These are phyloP conservation scores for Pleurotus citrinopileatus DNA, from an alignment of 768 basidiomycete genomes.

Conservation along the genomic window DNA sequence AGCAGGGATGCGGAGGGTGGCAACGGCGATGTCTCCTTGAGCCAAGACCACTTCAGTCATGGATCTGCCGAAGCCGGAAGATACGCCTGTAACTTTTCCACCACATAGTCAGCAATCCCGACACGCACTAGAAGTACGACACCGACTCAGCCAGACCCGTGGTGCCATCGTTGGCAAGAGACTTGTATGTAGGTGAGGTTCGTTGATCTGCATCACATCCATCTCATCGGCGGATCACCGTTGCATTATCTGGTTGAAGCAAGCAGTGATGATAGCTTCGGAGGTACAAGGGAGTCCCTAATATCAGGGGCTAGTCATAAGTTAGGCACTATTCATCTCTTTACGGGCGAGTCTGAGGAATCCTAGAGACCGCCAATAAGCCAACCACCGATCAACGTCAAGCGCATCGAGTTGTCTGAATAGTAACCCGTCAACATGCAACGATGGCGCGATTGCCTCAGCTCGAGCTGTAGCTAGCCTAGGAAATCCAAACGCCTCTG, in stretches of 20 bases:
- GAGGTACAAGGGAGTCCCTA: no score
- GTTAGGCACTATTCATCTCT: no score
- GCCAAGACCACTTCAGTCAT: conserved; percentile 30
- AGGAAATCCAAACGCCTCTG: conserved; percentile 21
- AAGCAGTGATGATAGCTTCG: no score
- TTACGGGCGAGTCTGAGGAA: background rate
- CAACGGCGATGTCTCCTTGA: conserved; percentile 37
- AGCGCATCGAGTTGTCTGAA: background rate
- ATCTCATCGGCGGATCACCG: no score
- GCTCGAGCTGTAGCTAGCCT: conserved; percentile 14
- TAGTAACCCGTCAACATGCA: background rate
- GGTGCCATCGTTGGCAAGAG: no score
- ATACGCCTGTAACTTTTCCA: conserved; percentile 38
- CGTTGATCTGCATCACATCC: no score
- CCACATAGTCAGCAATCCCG: no score
- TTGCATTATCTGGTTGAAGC: no score
- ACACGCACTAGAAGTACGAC: no score
- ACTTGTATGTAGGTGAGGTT: no score
- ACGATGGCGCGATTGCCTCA: conserved; percentile 6
- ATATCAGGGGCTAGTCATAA: no score
- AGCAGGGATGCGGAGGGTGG: conserved; percentile 32
- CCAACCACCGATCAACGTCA: conserved; percentile 4
- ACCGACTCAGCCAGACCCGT: no score
- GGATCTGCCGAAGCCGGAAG: conserved; percentile 34
- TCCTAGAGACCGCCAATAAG: conserved; percentile 2